These are phyloP conservation scores for Auricularia heimuer DNA, from an alignment of 768 basidiomycete species.

Conservation along the genomic window DNA sequence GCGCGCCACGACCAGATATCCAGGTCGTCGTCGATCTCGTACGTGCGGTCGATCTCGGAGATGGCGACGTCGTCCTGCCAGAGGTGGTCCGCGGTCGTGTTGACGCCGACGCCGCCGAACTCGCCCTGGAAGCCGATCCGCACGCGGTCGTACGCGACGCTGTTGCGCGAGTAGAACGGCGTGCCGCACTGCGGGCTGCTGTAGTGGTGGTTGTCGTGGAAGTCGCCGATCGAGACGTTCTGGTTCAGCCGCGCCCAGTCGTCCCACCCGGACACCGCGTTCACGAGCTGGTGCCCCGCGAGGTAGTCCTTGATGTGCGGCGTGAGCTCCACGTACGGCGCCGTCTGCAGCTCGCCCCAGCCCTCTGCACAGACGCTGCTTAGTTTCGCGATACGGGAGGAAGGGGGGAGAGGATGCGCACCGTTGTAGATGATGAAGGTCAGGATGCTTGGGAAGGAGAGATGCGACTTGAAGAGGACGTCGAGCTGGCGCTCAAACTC, in stretches of 20 bases:
- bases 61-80: constrained; percentile 1
- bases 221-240: not conserved
- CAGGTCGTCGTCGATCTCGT: not conserved
- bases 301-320: not conserved
- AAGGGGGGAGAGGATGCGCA: not conserved
- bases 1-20: not conserved
- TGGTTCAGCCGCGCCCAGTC: not conserved
- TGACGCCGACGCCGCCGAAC: constrained; percentile 1
- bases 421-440: constrained; percentile 2
- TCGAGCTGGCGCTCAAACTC: not conserved
- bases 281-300: constrained; percentile 1
- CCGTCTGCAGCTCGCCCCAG: not conserved
- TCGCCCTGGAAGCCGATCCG: constrained; percentile 3
- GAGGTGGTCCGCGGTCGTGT: not conserved
- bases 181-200: not conserved
- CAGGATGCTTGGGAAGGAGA: not conserved
- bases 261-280: not conserved
- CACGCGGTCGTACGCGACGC: not conserved
- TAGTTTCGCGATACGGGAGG: not conserved
- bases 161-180: not conserved
- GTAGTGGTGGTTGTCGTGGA: constrained; percentile 2
- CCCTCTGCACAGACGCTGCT: not conserved
- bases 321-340: not conserved
- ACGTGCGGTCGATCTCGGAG: not conserved
- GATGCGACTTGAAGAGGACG: not conserved